phyloP scores from a whole-genome alignment of 2,329 filamentous ascomycete genomes.

The Sporothrix humicola region DNA sequence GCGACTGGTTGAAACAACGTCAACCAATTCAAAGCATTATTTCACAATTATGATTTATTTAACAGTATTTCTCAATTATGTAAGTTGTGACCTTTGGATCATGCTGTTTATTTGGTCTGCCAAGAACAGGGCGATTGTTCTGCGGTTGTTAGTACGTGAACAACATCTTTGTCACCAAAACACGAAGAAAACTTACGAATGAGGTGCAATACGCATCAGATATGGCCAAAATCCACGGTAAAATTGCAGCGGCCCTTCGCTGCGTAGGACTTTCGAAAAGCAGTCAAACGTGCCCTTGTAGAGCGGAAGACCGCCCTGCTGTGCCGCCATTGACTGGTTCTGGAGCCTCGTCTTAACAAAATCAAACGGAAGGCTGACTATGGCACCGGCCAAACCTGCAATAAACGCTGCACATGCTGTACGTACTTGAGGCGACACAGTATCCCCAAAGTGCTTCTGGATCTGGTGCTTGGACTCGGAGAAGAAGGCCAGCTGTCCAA shows the following conservation, averaged over 20 bases:
- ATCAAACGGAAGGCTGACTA: conserved; percentile 94
- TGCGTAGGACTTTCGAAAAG: conserved; percentile 82
- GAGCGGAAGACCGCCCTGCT: conserved; percentile 70
- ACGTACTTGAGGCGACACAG: conserved; percentile 67
- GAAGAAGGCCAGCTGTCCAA: conserved; percentile 96
- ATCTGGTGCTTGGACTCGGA: conserved; percentile 91
- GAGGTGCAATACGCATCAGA: conserved; percentile 91
- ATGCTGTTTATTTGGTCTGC: conserved; percentile 16
- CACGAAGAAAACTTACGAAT: conserved; percentile 91
- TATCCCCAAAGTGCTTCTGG: conserved; percentile 66
- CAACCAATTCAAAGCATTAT: neutral
- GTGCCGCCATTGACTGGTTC: conserved; percentile 78
- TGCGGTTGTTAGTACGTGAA: neutral
- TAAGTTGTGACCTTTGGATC: neutral
- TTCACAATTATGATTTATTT: neutral
- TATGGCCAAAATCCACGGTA: conserved; percentile 97
- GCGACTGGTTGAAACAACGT: no score
- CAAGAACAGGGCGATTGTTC: conserved; percentile 19
- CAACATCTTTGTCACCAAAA: no score
- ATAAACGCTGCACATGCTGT: conserved; percentile 86
- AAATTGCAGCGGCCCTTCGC: conserved; percentile 87
- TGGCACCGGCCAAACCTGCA: conserved; percentile 94
- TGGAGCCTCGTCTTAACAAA: conserved; percentile 98
- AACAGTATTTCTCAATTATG: neutral
- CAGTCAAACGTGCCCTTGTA: conserved; percentile 91